Percentiles rank a stretch among this genome's conserved stretches.
phyloP scores from a whole-genome alignment of 345 rosid genomes.

The Hibiscus trionum region DNA sequence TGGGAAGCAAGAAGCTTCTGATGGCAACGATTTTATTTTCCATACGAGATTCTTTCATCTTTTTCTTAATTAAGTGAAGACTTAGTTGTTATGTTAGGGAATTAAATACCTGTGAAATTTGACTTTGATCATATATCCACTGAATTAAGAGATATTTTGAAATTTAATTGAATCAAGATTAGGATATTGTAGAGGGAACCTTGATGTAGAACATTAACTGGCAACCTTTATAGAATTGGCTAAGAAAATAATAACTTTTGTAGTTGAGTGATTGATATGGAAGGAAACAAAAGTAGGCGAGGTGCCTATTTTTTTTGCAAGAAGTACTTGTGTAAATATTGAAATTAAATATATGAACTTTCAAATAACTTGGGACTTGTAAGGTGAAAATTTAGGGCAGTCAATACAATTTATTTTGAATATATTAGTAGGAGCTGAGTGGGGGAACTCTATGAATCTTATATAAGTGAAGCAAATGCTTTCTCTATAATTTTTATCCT shows the following conservation, averaged over 20 bases:
- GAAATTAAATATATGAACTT: not conserved
- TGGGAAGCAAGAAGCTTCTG: not conserved
- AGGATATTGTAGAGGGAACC: too few relatives aligned
- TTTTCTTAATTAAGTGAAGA: not conserved
- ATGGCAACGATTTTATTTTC: not conserved
- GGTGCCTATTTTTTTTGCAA: not conserved
- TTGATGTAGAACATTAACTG: too few relatives aligned
- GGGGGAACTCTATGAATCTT: not conserved
- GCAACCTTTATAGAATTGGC: too few relatives aligned
- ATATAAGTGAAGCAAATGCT: not conserved
- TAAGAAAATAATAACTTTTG: not conserved
- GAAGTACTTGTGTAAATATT: not conserved
- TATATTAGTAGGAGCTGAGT: not conserved
- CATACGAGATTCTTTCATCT: not conserved
- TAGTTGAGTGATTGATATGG: not conserved
- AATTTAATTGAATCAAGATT: too few relatives aligned
- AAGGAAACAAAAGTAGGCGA: not conserved
- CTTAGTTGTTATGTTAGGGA: not conserved
- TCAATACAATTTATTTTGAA: not conserved
- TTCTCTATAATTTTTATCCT: not conserved
- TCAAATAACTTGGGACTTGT: not conserved
- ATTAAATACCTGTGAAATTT: not conserved
- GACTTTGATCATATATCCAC: not conserved
- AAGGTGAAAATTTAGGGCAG: not conserved
- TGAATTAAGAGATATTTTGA: not conserved